A percentile compares a stretch with the other conserved stretches of the same genome.
These are phyloP conservation scores for Diplogelasinospora grovesii DNA, from an alignment of 495 filamentous ascomycete genomes.

Conservation along the genomic window DNA sequence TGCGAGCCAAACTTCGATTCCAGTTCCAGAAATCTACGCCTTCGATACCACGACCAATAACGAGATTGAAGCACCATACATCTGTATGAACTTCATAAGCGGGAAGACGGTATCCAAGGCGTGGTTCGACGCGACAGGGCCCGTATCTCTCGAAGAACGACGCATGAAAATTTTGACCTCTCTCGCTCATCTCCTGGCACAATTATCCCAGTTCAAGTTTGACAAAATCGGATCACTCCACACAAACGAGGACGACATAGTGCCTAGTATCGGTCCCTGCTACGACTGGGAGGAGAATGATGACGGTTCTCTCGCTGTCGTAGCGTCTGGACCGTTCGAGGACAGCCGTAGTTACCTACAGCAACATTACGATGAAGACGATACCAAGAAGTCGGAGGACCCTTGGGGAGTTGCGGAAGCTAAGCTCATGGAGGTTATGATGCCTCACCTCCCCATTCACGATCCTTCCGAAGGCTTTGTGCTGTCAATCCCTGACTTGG, in stretches of 20 bases:
- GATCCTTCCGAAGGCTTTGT: constrained; percentile 18
- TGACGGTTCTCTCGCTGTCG: neutral
- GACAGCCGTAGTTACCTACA: neutral
- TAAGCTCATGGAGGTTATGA: neutral
- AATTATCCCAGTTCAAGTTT: constrained; percentile 3
- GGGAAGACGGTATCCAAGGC: constrained; percentile 6
- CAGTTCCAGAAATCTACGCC: constrained; percentile 19
- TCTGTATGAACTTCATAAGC: constrained; percentile 20
- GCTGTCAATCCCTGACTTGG: constrained; percentile 31
- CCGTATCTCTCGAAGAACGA: neutral
- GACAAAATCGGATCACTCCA: constrained; percentile 2
- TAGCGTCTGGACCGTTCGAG: constrained; percentile 1
- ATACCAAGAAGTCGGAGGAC: neutral
- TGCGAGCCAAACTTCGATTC: constrained; percentile 11
- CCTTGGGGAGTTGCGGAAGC: neutral
- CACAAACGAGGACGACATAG: neutral
- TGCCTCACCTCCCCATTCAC: neutral
- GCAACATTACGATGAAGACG: neutral
- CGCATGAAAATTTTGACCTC: constrained; percentile 1
- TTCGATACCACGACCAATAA: constrained; percentile 18
- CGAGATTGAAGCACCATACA: constrained; percentile 17
- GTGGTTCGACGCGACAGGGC: constrained; percentile 8
- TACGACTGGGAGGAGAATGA: constrained; percentile 1
- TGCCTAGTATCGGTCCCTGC: constrained; percentile 1
- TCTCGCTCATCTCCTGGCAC: neutral